Base-by-base conservation (phyloP, 2,329 filamentous ascomycete species). In the Trichoderma semiorbis region DNA sequence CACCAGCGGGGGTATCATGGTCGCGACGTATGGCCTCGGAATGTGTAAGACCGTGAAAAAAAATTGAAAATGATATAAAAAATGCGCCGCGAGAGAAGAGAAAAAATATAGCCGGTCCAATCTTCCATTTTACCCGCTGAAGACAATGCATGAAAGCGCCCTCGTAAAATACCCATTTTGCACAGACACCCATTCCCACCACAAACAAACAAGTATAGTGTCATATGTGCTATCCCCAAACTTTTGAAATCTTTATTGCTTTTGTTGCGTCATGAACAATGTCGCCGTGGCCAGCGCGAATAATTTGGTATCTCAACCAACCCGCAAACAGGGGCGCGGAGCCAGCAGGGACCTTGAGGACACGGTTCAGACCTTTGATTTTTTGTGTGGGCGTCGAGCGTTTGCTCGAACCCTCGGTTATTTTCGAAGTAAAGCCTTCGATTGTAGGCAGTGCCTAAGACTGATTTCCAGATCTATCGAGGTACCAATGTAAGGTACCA, bases 131-230 rank as follows among this genome's bases (percentile, higher is more conserved):
- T 80, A 76, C 77, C 79, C 80, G 79, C 80, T 81, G 74, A 79
- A 76, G 74, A 76, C 75, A 79, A 83, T 83, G 81, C 81, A 81
- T 79, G 74, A 81, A 76, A 76, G 80, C 66, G 75, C 76, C 76
- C 70, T 81, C 79, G 73, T 81, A 73, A 79, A 75, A 72, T 61
- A 65, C 73, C 77, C 76, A 73, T 79, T 80, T 78, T 75, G 71
- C 72, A 75, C 73, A 47, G 72, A 73, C 67, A 72, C 47, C 68
- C 50, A 75, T 72, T 74, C 73, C 75, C 72, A 75, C 74, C 65
- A 74, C 67, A 63, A 73, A 75, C 68, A 66, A 74, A 75, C 67
- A 75, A 75, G 75, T 67, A 75, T 73, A 75, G 75, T 70, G 71
- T 60, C 75, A 79, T 77, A 79, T 78, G 73, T 78, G 78, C 78